Conservation (phyloP, 2,329 filamentous ascomycete species). For the Huntiella abstrusa region DNA sequence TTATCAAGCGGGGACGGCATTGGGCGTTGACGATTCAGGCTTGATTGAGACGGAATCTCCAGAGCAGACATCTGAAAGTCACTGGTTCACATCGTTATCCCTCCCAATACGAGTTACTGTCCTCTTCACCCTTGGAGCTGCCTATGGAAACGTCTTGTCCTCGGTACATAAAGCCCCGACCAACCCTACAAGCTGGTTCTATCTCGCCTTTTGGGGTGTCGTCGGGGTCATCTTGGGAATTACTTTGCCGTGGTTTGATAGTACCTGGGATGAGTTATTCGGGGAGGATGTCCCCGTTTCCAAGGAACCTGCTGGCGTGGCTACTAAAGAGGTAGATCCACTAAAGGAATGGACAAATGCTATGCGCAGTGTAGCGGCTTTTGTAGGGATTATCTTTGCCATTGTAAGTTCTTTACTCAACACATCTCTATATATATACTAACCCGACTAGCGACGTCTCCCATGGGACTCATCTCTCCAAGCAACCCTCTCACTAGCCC, state of each 20-base stretch:
- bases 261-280: slow-evolving; percentile 43
- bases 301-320: slow-evolving; percentile 16
- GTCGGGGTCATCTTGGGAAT: slow-evolving; percentile 62
- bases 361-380: slow-evolving; percentile 38
- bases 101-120: slow-evolving; percentile 39
- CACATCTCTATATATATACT: neutral
- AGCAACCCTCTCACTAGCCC: slow-evolving; percentile 68
- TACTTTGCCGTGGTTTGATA: slow-evolving; percentile 69
- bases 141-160: slow-evolving; percentile 8
- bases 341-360: slow-evolving; percentile 55
- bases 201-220: slow-evolving; percentile 64
- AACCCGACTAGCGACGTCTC: slow-evolving; percentile 22
- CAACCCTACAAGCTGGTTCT: slow-evolving; percentile 32
- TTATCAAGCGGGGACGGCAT: neutral
- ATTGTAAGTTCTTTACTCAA: slow-evolving; percentile 40
- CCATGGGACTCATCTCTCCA: slow-evolving; percentile 94
- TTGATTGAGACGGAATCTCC: no score
- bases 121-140: slow-evolving; percentile 58
- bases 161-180: slow-evolving; percentile 1
- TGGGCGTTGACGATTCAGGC: slow-evolving; percentile 1
- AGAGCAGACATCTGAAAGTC: neutral
- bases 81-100: slow-evolving; percentile 22
- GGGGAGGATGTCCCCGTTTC: slow-evolving; percentile 18
- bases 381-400: slow-evolving; percentile 42
- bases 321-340: slow-evolving; percentile 18